These are phyloP conservation scores for Prunus kanzakura DNA, from an alignment of 306 rosid genomes.

Conservation along the genomic window DNA sequence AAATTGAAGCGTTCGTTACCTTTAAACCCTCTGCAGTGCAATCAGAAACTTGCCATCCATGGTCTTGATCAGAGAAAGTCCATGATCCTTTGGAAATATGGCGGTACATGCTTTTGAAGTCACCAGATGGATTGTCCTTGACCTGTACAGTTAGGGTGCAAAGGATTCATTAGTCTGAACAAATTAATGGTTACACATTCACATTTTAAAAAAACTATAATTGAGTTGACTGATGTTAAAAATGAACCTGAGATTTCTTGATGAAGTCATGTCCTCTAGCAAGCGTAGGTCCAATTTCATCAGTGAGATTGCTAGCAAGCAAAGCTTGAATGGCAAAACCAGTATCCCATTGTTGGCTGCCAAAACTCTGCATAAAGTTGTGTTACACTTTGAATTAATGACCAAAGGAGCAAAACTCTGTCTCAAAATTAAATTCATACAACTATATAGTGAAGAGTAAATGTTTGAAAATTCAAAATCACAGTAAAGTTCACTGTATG, in stretches of 20 bases:
- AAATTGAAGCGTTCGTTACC: constrained; percentile 24
- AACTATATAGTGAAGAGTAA: neutral
- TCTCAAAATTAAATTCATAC: too few relatives aligned
- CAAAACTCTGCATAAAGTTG: constrained; percentile 40
- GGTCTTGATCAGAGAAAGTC: constrained; percentile 65
- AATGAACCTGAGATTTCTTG: constrained; percentile 57
- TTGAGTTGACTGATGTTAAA: neutral
- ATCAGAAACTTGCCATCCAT: constrained; percentile 63
- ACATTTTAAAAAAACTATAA: neutral
- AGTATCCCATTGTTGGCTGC: constrained; percentile 64
- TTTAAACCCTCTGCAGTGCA: constrained; percentile 57
- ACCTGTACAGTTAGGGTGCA: constrained; percentile 28
- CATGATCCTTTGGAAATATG: constrained; percentile 74
- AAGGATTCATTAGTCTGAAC: too few relatives aligned
- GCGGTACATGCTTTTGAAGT: constrained; percentile 15
- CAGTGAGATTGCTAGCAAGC: constrained; percentile 43
- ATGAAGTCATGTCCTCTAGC: constrained; percentile 58
- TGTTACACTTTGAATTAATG: too few relatives aligned
- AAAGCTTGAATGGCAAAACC: constrained; percentile 53
- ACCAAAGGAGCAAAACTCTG: too few relatives aligned
- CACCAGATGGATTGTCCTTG: constrained; percentile 56
- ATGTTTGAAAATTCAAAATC: neutral
- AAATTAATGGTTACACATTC: neutral
- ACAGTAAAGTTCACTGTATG: neutral
- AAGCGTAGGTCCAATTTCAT: constrained; percentile 49